Conservation (phyloP, 2,329 filamentous ascomycete genomes). For the Polychaeton citri region DNA sequence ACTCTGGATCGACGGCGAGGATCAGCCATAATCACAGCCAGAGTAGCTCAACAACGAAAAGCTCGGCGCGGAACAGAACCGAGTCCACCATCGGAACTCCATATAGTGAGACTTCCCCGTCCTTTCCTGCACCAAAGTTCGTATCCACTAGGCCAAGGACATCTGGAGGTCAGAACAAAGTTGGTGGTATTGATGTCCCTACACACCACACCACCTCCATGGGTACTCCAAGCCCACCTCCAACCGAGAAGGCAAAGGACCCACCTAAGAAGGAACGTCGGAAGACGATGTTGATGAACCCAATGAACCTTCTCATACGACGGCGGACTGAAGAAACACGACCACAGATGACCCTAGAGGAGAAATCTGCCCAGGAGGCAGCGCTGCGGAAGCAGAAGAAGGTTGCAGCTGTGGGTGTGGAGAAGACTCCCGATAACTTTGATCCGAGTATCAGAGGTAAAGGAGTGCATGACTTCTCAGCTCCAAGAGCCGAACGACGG, state of each 20-base stretch:
- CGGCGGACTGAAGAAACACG: constrained; percentile 35
- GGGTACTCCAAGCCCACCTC: not conserved
- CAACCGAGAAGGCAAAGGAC: constrained; percentile 23
- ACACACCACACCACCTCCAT: constrained; percentile 18
- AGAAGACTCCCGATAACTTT: constrained; percentile 43
- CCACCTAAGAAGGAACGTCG: constrained; percentile 35
- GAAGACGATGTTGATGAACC: constrained; percentile 37
- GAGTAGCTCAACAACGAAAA: not conserved
- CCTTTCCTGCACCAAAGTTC: constrained; percentile 19
- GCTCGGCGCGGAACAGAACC: not conserved
- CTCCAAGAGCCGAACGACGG: constrained; percentile 36
- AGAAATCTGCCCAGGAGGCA: constrained; percentile 23
- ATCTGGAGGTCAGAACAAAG: constrained; percentile 13
- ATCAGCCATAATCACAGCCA: not conserved
- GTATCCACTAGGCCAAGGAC: constrained; percentile 20
- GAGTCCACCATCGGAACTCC: constrained; percentile 12
- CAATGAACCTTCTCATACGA: constrained; percentile 46
- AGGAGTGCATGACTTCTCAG: constrained; percentile 52
- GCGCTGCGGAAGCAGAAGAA: constrained; percentile 34
- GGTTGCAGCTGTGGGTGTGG: constrained; percentile 36
- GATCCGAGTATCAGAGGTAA: constrained; percentile 51
- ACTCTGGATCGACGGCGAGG: not conserved
- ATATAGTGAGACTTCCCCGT: constrained; percentile 15
- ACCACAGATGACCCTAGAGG: constrained; percentile 7
- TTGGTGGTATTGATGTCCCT: constrained; percentile 22